Evolutionary conservation across 2,329 filamentous ascomycete species (phyloP).

Genomic region (Incumbomyces delicatus): DNA sequence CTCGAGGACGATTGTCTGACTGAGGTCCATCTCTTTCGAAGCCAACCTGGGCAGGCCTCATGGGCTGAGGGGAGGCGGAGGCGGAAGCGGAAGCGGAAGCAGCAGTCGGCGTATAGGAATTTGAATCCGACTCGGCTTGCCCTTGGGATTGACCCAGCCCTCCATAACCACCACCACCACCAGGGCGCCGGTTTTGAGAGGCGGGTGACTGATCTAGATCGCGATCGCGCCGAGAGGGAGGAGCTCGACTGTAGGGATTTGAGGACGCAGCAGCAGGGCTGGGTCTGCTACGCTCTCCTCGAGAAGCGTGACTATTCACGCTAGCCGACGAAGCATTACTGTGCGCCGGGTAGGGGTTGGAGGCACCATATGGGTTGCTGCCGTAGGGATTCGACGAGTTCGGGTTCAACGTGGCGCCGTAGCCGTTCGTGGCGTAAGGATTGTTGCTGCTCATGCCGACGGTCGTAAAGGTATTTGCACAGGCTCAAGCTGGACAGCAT

Average conservation of each 20-base stretch:
- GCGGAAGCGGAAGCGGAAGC: too few relatives aligned
- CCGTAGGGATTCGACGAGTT: constrained; percentile 6
- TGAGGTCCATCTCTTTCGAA: constrained; percentile 16
- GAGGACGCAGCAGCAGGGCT: neutral
- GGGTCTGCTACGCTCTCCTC: constrained; percentile 14
- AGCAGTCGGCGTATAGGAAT: neutral
- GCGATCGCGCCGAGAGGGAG: constrained; percentile 1
- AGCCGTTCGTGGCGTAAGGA: constrained; percentile 9
- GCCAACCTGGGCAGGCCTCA: constrained; percentile 7
- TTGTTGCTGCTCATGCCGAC: constrained; percentile 9
- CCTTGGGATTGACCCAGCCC: constrained; percentile 9
- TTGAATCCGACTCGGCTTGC: neutral
- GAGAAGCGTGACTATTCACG: constrained; percentile 18
- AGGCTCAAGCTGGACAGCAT: neutral
- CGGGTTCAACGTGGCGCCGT: constrained; percentile 1
- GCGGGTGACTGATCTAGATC: constrained; percentile 4
- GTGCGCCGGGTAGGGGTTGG: constrained; percentile 8
- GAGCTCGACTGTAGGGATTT: constrained; percentile 17
- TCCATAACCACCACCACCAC: constrained; percentile 15
- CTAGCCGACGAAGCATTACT: constrained; percentile 19
- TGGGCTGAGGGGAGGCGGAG: neutral
- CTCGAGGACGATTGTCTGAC: constrained; percentile 13
- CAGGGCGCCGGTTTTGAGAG: neutral
- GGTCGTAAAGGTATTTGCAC: neutral
- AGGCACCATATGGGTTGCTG: constrained; percentile 2